These are phyloP conservation scores for Juglanconis oblonga DNA, from an alignment of 2,329 filamentous ascomycete species.

Conservation along the genomic window DNA sequence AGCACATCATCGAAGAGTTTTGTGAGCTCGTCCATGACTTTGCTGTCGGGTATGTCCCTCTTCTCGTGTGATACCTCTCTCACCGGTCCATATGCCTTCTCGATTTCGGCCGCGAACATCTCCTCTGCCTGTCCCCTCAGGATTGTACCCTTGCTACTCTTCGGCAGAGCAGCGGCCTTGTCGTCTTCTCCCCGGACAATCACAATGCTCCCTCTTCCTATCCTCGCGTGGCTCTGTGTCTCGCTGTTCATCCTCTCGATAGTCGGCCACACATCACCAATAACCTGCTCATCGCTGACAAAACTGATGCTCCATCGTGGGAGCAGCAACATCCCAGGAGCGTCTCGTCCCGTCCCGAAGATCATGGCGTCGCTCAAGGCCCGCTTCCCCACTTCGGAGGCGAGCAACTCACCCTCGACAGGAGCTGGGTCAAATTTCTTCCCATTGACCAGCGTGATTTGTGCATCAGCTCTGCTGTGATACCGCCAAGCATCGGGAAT, in stretches of 20 bases:
- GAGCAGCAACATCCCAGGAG: conserved; percentile 56
- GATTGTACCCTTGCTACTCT: conserved; percentile 62
- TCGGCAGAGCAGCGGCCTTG: conserved; percentile 39
- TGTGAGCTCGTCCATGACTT: conserved; percentile 32
- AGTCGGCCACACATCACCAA: conserved; percentile 38
- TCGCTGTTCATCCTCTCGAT: conserved; percentile 46
- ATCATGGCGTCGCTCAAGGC: conserved; percentile 54
- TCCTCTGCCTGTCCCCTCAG: conserved; percentile 50
- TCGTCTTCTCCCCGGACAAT: conserved; percentile 34
- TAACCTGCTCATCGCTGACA: conserved; percentile 31
- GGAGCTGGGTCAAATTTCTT: conserved; percentile 68
- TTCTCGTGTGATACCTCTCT: neutral
- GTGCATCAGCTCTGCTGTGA: conserved; percentile 58
- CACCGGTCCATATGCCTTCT: conserved; percentile 37
- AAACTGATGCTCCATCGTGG: conserved; percentile 27
- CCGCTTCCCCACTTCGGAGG: conserved; percentile 28
- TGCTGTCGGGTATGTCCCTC: conserved; percentile 28
- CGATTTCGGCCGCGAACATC: conserved; percentile 44
- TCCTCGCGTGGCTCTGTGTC: conserved; percentile 48
- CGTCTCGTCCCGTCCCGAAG: conserved; percentile 57
- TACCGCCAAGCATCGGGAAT: conserved; percentile 59
- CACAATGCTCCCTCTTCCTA: conserved; percentile 49
- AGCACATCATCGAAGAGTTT: conserved; percentile 31
- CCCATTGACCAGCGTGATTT: conserved; percentile 60
- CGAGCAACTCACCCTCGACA: conserved; percentile 53